Evolutionary conservation across 2,329 filamentous ascomycete species (phyloP).

Genomic region (Cadophora luteo-olivacea): DNA sequence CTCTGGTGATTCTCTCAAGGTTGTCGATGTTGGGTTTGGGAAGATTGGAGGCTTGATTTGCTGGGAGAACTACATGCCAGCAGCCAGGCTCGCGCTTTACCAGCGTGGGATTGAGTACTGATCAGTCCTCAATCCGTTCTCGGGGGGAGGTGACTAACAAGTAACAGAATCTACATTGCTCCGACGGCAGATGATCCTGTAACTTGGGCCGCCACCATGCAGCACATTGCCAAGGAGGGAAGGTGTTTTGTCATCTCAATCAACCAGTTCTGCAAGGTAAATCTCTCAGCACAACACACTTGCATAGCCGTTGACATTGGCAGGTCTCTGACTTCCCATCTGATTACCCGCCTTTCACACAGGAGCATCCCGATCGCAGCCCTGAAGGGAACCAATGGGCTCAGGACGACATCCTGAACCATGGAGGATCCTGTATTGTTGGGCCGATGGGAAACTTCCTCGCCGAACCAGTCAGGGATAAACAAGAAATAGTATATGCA

Average conservation of each 20-base stretch:
- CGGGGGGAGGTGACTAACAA: background rate
- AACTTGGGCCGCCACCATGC: constrained; percentile 50
- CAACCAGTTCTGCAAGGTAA: constrained; percentile 49
- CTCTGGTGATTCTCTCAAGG: too few relatives aligned
- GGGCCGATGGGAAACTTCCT: constrained; percentile 49
- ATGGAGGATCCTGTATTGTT: constrained; percentile 50
- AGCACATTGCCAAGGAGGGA: constrained; percentile 54
- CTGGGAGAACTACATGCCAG: constrained; percentile 55
- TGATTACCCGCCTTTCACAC: constrained; percentile 51
- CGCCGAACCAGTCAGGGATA: constrained; percentile 50
- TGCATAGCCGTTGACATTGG: background rate
- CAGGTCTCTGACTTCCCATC: constrained; percentile 45
- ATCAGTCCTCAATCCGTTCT: too few relatives aligned
- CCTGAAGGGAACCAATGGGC: constrained; percentile 48
- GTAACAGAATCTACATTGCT: background rate
- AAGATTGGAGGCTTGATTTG: constrained; percentile 52
- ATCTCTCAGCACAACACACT: constrained; percentile 16
- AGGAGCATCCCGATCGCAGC: constrained; percentile 48
- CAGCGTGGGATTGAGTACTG: background rate
- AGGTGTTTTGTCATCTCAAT: constrained; percentile 52
- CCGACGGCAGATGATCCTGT: background rate
- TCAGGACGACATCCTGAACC: constrained; percentile 48
- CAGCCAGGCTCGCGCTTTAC: constrained; percentile 50
- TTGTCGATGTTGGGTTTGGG: too few relatives aligned
- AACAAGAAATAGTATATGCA: constrained; percentile 42